Base-by-base conservation (phyloP, 2,329 filamentous ascomycete genomes). In the Pseudogymnoascus sp. region DNA sequence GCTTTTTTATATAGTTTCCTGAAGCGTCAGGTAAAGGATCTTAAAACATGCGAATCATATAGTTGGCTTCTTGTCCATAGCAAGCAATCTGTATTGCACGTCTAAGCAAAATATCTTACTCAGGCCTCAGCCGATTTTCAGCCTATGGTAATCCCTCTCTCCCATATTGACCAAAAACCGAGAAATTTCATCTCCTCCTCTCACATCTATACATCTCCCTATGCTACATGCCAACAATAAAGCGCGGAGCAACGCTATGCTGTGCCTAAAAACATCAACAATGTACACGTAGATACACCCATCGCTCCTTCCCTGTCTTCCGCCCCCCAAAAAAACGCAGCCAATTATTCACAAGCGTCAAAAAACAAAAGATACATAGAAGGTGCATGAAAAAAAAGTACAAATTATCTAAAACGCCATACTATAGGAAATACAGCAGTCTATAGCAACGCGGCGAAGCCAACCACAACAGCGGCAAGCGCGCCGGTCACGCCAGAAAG, bases 361-460 rank as follows among this genome's bases (percentile, higher is more conserved):
- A 54, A 54, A 48, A 11, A 45, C 13, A 31, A 28, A 28, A 54
- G 23, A 4, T 54, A 60, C 66, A 54, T 10, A 64, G 19, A 16
- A 68, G 60, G 41, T 61, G 54, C 11, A 61, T 62, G 21, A 25
- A 3, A 67, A 61, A 11, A 63, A 34, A 19, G 62, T 34, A n/a
- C 45, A 54, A 51, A 54, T 31, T 54, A 28, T 31, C 45, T 54
- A 31, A 31, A 54, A 54, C 45, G 45, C 23, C 45, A 31, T 54
- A 28, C 23, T 54, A 54, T 54, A 10, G 14, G 45, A 54, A 54
- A 54, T 25, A 2, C 45, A 54, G 45, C 23, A 28, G 14, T 31
- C 45, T 54, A 54, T 2, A 31, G 45, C 16, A 54, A 54, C 3
- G 25, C 45, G 45, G 23, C 45, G 8, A 54, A 54, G 14, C 45